Evolutionary conservation across 176 grass and related monocot species (phyloP), one percentile per base, ranked within the genome.

Genomic region (Lolium multiflorum): DNA sequence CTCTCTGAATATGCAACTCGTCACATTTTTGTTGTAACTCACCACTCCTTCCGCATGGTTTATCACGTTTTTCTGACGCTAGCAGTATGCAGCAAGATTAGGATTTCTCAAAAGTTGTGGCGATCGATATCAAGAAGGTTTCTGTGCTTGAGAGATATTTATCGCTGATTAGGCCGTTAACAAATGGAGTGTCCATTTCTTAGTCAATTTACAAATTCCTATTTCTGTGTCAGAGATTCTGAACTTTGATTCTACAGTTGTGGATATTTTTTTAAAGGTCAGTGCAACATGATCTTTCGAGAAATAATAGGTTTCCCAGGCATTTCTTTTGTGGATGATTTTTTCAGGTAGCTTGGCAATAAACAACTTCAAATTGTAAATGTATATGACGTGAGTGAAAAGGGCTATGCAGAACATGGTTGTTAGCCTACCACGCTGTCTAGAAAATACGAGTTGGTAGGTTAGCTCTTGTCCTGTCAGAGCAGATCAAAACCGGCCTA

Each of bases 381-480:
- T 6, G 7, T 18, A 44, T 35, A 43, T 28, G 35, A 66, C 80
- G 5, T 88, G 20, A 78, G 62, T 10, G 11, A 66, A 74, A 80
- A 71, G 20, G 38, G 7, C 13, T 43, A n/a, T 0, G 56, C 63
- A 65, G 7, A 41, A 7, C 58, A 48, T 3, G 68, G 77, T 89
- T 48, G 88, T 76, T 89, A 26, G 77, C 70, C 77, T 41, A 81
- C 88, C 70, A 60, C 5, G 74, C 77, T 31, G 54, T 68, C 77
- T 81, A 47, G 46, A 31, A 28, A 31, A 67, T 61, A 15, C 13
- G 49, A 73, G 49, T 81, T 89, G 35, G 76, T 85, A 60, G 48
- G 37, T 51, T 58, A 66, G 18, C 16, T 68, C 47, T 58, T 31
- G 7, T 81, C 78, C 50, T 50, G 17, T 20, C 5, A 24, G 17